Percentiles rank a stretch among this genome's conserved stretches.
Evolutionary conservation across 2,329 filamentous ascomycete genomes (phyloP).

Genomic region (Hypomyces perniciosus): DNA sequence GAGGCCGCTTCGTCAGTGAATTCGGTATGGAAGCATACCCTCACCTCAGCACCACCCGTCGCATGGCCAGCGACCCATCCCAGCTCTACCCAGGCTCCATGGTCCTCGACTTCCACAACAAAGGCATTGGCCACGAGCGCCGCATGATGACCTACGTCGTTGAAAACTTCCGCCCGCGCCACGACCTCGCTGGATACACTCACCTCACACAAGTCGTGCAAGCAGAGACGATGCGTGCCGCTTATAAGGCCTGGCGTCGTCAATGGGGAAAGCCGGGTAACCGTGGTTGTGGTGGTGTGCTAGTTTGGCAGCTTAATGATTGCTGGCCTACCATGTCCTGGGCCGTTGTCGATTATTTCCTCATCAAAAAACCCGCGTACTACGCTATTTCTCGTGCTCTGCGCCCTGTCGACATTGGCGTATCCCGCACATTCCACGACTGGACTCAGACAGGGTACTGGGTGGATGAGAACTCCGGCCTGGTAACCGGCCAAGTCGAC

Average conservation of each 20-base stretch:
- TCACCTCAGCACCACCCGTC: constrained; percentile 62
- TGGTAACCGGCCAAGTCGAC: constrained; percentile 24
- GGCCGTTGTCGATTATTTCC: constrained; percentile 58
- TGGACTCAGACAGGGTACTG: constrained; percentile 30
- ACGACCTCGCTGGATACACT: constrained; percentile 66
- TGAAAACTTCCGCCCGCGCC: constrained; percentile 61
- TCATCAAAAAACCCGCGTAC: constrained; percentile 57
- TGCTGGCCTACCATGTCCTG: constrained; percentile 63
- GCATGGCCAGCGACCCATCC: constrained; percentile 50
- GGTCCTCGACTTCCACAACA: constrained; percentile 77
- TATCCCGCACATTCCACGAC: constrained; percentile 38
- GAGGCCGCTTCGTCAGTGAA: constrained; percentile 73
- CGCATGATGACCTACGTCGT: constrained; percentile 68
- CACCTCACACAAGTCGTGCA: constrained; percentile 57
- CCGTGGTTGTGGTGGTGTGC: constrained; percentile 56
- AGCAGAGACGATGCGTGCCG: constrained; percentile 45
- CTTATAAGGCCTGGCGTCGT: constrained; percentile 52
- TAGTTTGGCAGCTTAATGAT: constrained; percentile 67
- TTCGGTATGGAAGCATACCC: constrained; percentile 65
- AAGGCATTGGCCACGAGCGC: constrained; percentile 70
- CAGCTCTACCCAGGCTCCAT: constrained; percentile 62
- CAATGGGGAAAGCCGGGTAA: constrained; percentile 49
- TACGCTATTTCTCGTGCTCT: constrained; percentile 50
- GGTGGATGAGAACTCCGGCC: constrained; percentile 11
- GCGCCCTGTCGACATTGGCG: constrained; percentile 52